phyloP scores from a whole-genome alignment of 2,329 filamentous ascomycete species.

The Allantophomopsis lycopodina region DNA sequence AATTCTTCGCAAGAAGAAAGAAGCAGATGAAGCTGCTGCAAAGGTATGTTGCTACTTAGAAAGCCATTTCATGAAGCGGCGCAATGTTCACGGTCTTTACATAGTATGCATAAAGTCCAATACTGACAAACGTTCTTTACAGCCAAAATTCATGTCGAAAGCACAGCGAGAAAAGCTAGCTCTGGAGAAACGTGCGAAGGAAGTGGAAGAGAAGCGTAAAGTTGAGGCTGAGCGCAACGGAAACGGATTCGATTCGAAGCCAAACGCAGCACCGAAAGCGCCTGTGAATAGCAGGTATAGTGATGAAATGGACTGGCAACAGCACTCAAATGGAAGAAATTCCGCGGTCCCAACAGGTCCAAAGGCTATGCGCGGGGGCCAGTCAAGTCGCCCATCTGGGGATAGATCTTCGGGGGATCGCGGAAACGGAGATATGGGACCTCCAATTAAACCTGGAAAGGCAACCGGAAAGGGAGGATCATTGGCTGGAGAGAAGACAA shows the following conservation, averaged over 20 bases:
- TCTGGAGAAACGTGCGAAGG: slow-evolving; percentile 62
- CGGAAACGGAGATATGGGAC: slow-evolving; percentile 9
- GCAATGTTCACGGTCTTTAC: slow-evolving; percentile 1
- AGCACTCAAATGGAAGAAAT: slow-evolving; percentile 12
- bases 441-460: slow-evolving; percentile 15
- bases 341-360: slow-evolving; percentile 54
- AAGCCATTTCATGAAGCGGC: slow-evolving; percentile 9
- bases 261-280: slow-evolving; percentile 4
- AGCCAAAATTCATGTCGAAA: slow-evolving; percentile 77
- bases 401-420: slow-evolving; percentile 28
- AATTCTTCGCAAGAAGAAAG: slow-evolving; percentile 72
- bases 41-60: slow-evolving; percentile 36
- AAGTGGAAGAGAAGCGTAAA: slow-evolving; percentile 48
- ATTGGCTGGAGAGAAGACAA: slow-evolving; percentile 21
- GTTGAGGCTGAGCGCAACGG: slow-evolving; percentile 15
- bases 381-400: slow-evolving; percentile 4
- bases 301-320: slow-evolving; percentile 8
- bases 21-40: slow-evolving; percentile 67
- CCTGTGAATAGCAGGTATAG: slow-evolving; percentile 9
- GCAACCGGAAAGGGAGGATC: slow-evolving; percentile 14
- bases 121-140: slow-evolving; percentile 10
- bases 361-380: slow-evolving; percentile 42
- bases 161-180: slow-evolving; percentile 70
- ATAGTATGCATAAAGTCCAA: not conserved
- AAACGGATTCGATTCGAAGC: slow-evolving; percentile 2